phyloP scores from a whole-genome alignment of 148 eudicot genomes.

The Nyssa sinensis region DNA sequence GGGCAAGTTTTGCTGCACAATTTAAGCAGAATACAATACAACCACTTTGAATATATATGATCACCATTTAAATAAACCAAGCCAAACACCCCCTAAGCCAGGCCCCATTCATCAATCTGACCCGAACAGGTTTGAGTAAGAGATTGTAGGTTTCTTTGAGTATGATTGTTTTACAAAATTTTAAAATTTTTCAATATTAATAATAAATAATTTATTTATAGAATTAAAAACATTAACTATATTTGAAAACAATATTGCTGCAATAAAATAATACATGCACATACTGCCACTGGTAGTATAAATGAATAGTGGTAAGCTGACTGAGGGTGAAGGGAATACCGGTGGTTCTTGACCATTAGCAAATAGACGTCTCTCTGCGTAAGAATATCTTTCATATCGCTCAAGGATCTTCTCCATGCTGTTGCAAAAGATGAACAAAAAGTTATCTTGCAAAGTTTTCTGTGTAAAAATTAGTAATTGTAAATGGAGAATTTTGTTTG shows the following conservation, averaged over 20 bases:
- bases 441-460: too few relatives aligned
- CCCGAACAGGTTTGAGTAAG: too few relatives aligned
- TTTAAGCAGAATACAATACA: not conserved
- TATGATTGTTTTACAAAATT: too few relatives aligned
- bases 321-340: conserved; percentile 12
- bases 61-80: too few relatives aligned
- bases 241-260: not conserved
- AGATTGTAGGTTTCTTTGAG: too few relatives aligned
- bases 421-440: not conserved
- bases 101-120: too few relatives aligned
- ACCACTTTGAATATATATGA: not conserved
- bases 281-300: not conserved
- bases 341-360: conserved; percentile 30
- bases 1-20: conserved; percentile 53
- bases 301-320: not conserved
- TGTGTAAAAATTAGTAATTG: too few relatives aligned
- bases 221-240: not conserved
- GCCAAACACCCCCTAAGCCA: too few relatives aligned
- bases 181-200: not conserved
- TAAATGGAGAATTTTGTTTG: too few relatives aligned
- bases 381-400: conserved; percentile 47
- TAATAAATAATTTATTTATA: not conserved
- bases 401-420: conserved; percentile 54
- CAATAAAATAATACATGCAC: not conserved
- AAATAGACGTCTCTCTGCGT: conserved; percentile 34